Conservation (phyloP, 306 rosid genomes). For the Phaseolus lunatus region DNA sequence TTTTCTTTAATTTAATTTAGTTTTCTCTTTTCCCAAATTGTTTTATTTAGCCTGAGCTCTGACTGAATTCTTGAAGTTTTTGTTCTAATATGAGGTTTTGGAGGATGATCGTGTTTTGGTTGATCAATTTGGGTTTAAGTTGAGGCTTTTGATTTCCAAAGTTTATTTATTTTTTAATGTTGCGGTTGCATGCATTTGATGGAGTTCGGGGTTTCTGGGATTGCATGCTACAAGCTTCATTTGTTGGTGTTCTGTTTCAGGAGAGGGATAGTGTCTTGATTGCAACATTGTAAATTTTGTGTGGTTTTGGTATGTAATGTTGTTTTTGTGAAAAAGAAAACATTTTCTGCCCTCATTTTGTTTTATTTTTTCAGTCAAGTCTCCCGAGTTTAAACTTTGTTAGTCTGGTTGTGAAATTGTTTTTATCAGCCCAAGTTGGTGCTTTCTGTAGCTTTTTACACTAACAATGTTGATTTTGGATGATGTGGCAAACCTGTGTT, state of each 20-base stretch:
- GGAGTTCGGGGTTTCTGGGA: slow-evolving; percentile 36
- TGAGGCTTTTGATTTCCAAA: neutral
- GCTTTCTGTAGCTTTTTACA: no score
- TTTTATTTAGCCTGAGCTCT: neutral
- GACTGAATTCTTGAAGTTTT: no score
- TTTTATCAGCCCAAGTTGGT: no score
- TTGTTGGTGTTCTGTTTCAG: slow-evolving; percentile 6
- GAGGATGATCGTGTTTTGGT: neutral
- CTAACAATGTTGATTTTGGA: no score
- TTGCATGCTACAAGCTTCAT: neutral
- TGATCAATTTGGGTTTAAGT: slow-evolving; percentile 16
- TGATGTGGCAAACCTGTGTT: no score
- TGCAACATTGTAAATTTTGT: slow-evolving; percentile 21
- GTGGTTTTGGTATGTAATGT: neutral
- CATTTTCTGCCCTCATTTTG: no score
- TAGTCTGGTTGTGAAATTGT: no score
- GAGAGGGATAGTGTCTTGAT: neutral
- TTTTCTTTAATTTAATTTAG: neutral
- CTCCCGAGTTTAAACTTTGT: no score
- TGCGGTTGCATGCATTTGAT: slow-evolving; percentile 3
- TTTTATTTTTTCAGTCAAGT: no score
- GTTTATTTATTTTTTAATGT: slow-evolving; percentile 10
- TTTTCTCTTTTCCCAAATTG: neutral
- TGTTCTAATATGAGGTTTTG: neutral
- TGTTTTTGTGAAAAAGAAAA: no score